phyloP scores from a whole-genome alignment of 345 rosid genomes.

The Limnanthes douglasii region DNA sequence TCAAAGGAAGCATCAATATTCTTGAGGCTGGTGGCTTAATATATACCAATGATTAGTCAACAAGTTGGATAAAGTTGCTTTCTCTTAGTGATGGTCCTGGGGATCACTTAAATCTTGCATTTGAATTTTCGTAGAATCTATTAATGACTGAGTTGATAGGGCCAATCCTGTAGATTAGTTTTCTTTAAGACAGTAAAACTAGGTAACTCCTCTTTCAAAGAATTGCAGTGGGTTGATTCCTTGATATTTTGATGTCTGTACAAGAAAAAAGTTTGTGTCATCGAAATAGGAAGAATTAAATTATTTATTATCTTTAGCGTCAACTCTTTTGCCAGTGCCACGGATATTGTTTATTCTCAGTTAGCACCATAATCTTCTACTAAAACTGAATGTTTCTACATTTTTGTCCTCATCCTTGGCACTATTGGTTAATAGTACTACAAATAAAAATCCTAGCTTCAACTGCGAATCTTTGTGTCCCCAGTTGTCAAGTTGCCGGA shows the following conservation, averaged over 20 bases:
- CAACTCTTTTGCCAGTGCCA: neutral
- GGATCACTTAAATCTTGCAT: constrained; percentile 16
- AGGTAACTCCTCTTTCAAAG: neutral
- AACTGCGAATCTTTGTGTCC: neutral
- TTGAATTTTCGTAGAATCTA: constrained; percentile 18
- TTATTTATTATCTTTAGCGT: neutral
- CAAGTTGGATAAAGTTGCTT: constrained; percentile 41
- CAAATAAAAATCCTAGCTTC: neutral
- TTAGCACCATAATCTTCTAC: too few relatives aligned
- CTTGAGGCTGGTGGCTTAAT: constrained; percentile 23
- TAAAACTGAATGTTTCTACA: neutral
- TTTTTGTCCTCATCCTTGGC: too few relatives aligned
- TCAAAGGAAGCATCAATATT: constrained; percentile 19
- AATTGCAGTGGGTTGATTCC: constrained; percentile 2
- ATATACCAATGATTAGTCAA: constrained; percentile 19
- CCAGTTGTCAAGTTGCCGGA: constrained; percentile 23
- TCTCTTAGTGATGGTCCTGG: constrained; percentile 14
- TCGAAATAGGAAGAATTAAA: neutral
- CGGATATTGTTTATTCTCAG: neutral
- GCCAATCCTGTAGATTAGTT: constrained; percentile 1
- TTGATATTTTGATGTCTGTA: neutral
- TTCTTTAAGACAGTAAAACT: neutral
- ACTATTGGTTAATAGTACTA: neutral
- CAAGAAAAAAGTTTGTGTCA: neutral
- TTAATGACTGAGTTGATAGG: constrained; percentile 6